Evolutionary conservation across 306 rosid genomes (phyloP).

Genomic region (Styphnolobium japonicum): DNA sequence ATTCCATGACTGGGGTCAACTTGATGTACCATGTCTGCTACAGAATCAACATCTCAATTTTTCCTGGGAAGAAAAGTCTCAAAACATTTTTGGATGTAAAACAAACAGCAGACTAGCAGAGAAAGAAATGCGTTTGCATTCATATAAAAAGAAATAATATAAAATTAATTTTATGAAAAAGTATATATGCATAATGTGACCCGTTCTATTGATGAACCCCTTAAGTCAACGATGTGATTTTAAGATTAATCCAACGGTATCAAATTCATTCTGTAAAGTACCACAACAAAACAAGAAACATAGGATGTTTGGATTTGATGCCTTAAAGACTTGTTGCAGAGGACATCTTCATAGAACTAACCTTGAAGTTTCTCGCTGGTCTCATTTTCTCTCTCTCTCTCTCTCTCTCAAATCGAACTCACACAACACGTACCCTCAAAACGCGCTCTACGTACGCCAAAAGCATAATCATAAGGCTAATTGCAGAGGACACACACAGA

Average conservation of each 20-base stretch:
- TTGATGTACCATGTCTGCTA: neutral
- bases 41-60: neutral
- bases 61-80: neutral
- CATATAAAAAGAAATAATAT: neutral
- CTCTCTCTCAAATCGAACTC: too few species aligned
- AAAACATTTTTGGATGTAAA: neutral
- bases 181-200: neutral
- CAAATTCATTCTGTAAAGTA: neutral
- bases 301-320: neutral
- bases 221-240: neutral
- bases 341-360: slow-evolving; percentile 7
- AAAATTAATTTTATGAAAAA: too few species aligned
- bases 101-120: neutral
- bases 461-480: neutral
- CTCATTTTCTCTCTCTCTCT: slow-evolving; percentile 6
- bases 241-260: neutral
- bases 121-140: neutral
- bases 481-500: neutral
- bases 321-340: neutral
- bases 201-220: neutral
- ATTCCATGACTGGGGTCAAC: slow-evolving; percentile 16
- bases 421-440: neutral
- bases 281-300: neutral
- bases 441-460: neutral
- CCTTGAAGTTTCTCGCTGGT: slow-evolving; percentile 1